A percentile compares a stretch with the other conserved stretches of the same genome.
These are phyloP conservation scores for Platanus orientalis DNA, from an alignment of 164 flowering plant genomes.

Conservation along the genomic window DNA sequence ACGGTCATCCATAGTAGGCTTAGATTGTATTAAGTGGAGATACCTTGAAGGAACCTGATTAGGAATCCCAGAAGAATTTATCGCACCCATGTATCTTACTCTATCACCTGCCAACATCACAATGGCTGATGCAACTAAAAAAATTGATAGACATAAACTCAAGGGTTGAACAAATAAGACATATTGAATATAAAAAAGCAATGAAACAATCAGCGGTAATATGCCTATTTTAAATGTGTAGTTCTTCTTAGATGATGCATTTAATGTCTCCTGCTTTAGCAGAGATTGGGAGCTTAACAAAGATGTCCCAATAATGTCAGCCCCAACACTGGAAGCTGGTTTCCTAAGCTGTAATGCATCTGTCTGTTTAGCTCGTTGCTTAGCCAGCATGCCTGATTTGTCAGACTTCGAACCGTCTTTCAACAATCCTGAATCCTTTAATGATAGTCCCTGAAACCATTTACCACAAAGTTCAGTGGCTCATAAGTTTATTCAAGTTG, in stretches of 20 bases:
- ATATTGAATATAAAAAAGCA: background rate
- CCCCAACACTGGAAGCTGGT: slow-evolving; percentile 81
- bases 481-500: too few relatives aligned
- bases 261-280: slow-evolving; percentile 73
- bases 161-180: background rate
- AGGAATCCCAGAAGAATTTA: slow-evolving; percentile 33
- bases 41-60: slow-evolving; percentile 48
- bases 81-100: slow-evolving; percentile 63
- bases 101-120: slow-evolving; percentile 63
- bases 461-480: background rate
- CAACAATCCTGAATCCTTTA: slow-evolving; percentile 38
- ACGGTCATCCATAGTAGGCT: background rate
- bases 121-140: background rate
- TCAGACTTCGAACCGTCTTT: slow-evolving; percentile 63
- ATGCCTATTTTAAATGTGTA: slow-evolving; percentile 55
- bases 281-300: slow-evolving; percentile 45
- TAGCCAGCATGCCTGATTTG: slow-evolving; percentile 39
- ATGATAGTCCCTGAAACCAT: slow-evolving; percentile 20
- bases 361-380: slow-evolving; percentile 40
- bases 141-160: background rate
- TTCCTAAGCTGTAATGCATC: slow-evolving; percentile 45
- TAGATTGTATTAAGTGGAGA: background rate
- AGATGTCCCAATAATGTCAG: slow-evolving; percentile 69
- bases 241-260: slow-evolving; percentile 74
- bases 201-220: background rate